phyloP scores from a whole-genome alignment of 2,329 filamentous ascomycete genomes.

The Trichocomaceae sp. region DNA sequence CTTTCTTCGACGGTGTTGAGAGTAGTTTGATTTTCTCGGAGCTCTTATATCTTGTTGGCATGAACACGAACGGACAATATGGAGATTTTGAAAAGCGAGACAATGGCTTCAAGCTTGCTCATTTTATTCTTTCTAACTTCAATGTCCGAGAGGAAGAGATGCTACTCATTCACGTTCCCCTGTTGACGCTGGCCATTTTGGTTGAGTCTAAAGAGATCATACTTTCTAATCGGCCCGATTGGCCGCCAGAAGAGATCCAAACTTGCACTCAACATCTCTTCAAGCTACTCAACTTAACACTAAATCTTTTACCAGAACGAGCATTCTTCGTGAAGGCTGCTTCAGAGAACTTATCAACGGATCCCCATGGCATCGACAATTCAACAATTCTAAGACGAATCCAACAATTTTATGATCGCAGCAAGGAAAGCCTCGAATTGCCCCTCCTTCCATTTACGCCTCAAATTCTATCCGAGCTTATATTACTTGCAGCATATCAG shows the following conservation, averaged over 20 bases:
- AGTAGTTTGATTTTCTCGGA: slow-evolving; percentile 88
- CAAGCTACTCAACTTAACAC: slow-evolving; percentile 25
- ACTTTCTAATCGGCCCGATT: slow-evolving; percentile 13
- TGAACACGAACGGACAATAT: slow-evolving; percentile 46
- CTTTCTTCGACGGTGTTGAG: slow-evolving; percentile 97
- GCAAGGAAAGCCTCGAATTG: slow-evolving; percentile 63
- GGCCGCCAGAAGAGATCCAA: slow-evolving; percentile 16
- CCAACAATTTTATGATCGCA: slow-evolving; percentile 60
- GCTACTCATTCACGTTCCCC: slow-evolving; percentile 75
- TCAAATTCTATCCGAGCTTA: slow-evolving; percentile 52
- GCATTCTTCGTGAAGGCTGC: slow-evolving; percentile 45
- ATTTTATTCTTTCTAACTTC: slow-evolving; percentile 80
- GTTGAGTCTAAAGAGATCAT: slow-evolving; percentile 38
- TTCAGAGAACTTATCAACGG: slow-evolving; percentile 19
- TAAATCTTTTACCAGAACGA: slow-evolving; percentile 41
- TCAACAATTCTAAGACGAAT: slow-evolving; percentile 54
- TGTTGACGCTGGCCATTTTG: slow-evolving; percentile 62
- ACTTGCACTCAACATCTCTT: slow-evolving; percentile 22
- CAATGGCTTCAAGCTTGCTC: slow-evolving; percentile 64
- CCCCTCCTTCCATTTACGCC: slow-evolving; percentile 54
- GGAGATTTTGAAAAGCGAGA: slow-evolving; percentile 44
- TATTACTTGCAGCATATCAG: slow-evolving; percentile 54
- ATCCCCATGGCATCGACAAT: slow-evolving; percentile 13
- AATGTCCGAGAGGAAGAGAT: slow-evolving; percentile 96
- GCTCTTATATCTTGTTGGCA: slow-evolving; percentile 59